Base-by-base conservation (phyloP, 1,284 basidiomycete genomes). In the Phlebopus sp. region DNA sequence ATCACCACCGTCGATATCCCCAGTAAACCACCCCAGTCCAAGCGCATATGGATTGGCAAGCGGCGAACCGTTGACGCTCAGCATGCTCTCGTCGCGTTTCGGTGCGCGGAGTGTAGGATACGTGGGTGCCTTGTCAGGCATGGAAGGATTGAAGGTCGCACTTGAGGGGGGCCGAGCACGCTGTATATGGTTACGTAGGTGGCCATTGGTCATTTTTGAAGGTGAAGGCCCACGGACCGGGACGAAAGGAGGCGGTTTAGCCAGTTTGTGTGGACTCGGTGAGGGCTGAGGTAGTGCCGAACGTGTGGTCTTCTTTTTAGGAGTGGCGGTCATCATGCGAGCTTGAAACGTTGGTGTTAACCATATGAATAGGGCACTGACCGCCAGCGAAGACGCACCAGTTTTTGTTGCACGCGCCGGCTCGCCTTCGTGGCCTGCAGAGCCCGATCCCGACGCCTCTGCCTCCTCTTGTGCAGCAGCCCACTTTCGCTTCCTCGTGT, bases 41-140 rank as follows among this genome's bases (percentile, higher is more conserved):
- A 82, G 75, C 47, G 79, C 72, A 56, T 82, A 82, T 1, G 86
- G 86, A 59, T 89, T 88, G 7, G 82, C 78, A 8, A 90, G 71
- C 0, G 87, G 88, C 1, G 85, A 87, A 4, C 87, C 87, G 50
- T 90, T 90, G 17, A 84, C 66, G 57, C 84, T 87, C 42, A 90
- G 73, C 77, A 90, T 78, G 54, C 71, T 79, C 63, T 90, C 86
- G 53, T 87, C 79, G 55, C 74, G 77, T 42, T 83, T 77, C 7
- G 86, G 84, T 60, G 79, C 61, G 14, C 78, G 75, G 50, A 73
- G 52, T 4, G 57, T 41, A 3, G 85, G 85, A 55, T 80, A 87
- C 23, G 72, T 70, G 6, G 86, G 79, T 14, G 79, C 78, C 48
- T 84, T 82, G 1, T 80, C 61, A 9, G 74, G 80, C 54, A 89